Percentiles rank a stretch among this genome's conserved stretches.
Conservation (phyloP, 768 basidiomycete genomes). For the Amanita pallidorosea region DNA sequence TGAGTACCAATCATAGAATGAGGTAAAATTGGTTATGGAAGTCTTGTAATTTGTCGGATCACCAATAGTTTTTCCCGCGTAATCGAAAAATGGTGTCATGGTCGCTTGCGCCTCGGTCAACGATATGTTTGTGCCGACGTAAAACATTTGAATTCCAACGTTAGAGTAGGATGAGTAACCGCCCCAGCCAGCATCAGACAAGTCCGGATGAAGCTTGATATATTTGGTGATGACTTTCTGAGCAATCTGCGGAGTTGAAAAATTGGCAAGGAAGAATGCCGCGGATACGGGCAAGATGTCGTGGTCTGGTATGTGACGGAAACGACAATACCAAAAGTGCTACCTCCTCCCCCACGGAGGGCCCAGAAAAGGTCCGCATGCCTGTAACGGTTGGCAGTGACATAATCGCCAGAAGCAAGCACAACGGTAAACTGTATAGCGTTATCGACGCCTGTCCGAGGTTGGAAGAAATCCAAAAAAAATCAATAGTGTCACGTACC, state of each 20-base stretch:
- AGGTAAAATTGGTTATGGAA: not conserved
- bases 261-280: slow-evolving; percentile 6
- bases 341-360: slow-evolving; percentile 15
- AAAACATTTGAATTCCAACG: not conserved
- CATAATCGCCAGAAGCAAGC: slow-evolving; percentile 26
- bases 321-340: slow-evolving; percentile 36
- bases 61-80: not conserved
- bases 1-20: not conserved
- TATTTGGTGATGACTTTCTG: not conserved
- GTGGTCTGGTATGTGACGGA: slow-evolving; percentile 37
- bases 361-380: slow-evolving; percentile 38
- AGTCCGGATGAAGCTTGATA: not conserved
- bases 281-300: slow-evolving; percentile 21
- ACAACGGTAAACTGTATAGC: slow-evolving; percentile 34
- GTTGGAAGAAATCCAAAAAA: not conserved
- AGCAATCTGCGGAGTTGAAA: not conserved
- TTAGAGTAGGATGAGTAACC: slow-evolving; percentile 9
- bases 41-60: not conserved
- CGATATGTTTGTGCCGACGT: not conserved
- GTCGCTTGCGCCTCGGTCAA: not conserved
- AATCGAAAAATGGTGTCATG: not conserved
- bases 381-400: slow-evolving; percentile 27
- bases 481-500: not conserved
- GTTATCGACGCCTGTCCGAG: slow-evolving; percentile 31
- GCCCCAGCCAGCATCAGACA: not conserved